phyloP scores from a whole-genome alignment of 257 asterid genomes.

The Solanum ossicruentum region DNA sequence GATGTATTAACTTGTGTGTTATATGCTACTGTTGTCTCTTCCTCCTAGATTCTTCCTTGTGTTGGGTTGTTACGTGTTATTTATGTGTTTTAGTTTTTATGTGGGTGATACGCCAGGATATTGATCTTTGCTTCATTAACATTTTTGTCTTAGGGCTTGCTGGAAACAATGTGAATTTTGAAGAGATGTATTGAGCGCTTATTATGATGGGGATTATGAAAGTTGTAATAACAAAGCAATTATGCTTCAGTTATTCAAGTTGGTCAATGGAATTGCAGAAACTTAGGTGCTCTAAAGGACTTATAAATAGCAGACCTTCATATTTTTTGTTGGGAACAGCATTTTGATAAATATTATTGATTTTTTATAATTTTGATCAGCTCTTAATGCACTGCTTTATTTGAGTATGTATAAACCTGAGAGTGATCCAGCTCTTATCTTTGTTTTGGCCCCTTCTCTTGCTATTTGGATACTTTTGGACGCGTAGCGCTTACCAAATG shows the following conservation, averaged over 20 bases:
- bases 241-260: not conserved
- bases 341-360: not conserved
- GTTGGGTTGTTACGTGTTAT: not conserved
- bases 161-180: not conserved
- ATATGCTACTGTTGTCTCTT: not conserved
- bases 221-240: not conserved
- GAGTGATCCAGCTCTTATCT: not conserved
- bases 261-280: not conserved
- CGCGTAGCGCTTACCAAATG: not conserved
- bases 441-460: not conserved
- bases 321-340: not conserved
- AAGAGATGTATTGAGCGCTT: not conserved
- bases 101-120: not conserved
- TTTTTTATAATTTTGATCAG: not conserved
- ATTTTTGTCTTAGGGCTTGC: conserved; percentile 34
- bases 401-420: not conserved
- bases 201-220: not conserved
- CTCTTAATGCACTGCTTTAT: not conserved
- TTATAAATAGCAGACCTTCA: not conserved
- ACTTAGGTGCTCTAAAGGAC: not conserved
- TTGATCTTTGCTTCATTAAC: not conserved
- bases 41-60: not conserved
- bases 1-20: not conserved
- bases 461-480: not conserved
- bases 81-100: not conserved